Conservation (phyloP, 768 basidiomycete genomes). For the Atractiella rhizophila region DNA sequence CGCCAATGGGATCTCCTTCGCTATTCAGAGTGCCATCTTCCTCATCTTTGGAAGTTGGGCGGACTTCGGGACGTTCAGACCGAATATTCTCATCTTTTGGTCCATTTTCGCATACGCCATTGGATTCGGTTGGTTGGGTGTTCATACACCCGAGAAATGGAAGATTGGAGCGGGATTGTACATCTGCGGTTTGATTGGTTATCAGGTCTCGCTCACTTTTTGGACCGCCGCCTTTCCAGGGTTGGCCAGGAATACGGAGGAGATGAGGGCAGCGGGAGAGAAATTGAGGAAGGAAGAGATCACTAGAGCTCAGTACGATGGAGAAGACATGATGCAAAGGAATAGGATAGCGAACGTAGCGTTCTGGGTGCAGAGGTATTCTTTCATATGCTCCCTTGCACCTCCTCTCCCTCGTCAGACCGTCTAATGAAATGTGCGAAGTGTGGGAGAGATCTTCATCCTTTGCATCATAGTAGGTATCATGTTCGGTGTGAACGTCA, state of each 20-base stretch:
- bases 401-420: no score
- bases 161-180: slow-evolving; percentile 17
- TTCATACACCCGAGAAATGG: slow-evolving; percentile 12
- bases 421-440: background rate
- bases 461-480: slow-evolving; percentile 20
- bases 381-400: no score
- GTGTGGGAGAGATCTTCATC: slow-evolving; percentile 14
- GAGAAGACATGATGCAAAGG: slow-evolving; percentile 17
- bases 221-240: slow-evolving; percentile 21
- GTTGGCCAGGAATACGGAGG: slow-evolving; percentile 19
- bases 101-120: slow-evolving; percentile 17
- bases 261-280: slow-evolving; percentile 18
- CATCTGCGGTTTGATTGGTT: slow-evolving; percentile 16
- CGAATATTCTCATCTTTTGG: slow-evolving; percentile 19
- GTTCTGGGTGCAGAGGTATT: no score
- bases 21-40: slow-evolving; percentile 17
- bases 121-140: slow-evolving; percentile 20
- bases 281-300: slow-evolving; percentile 15
- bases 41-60: slow-evolving; percentile 18
- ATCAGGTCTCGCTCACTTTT: slow-evolving; percentile 15
- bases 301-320: slow-evolving; percentile 1
- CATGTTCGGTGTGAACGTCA: slow-evolving; percentile 10
- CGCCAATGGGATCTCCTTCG: slow-evolving; percentile 20
- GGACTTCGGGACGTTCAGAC: slow-evolving; percentile 21
- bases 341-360: slow-evolving; percentile 19